These are phyloP conservation scores for Notholithocarpus densiflorus DNA, from an alignment of 306 rosid genomes.

Conservation along the genomic window DNA sequence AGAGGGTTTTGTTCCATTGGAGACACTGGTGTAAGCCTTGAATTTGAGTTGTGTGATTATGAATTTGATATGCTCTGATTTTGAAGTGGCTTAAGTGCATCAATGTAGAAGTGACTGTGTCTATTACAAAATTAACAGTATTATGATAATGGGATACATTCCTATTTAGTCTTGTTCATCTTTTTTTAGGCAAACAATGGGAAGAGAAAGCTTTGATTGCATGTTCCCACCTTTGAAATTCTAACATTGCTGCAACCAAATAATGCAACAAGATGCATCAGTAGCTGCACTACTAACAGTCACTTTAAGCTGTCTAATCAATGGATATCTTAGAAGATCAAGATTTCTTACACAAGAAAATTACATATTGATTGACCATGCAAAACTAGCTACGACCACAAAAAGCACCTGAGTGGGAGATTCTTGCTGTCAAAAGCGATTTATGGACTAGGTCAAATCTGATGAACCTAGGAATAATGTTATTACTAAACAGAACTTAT, in stretches of 20 bases:
- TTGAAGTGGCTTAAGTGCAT: not conserved
- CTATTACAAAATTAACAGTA: not conserved
- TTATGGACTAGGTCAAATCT: no score
- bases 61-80: not conserved
- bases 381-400: no score
- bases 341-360: no score
- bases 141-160: not conserved
- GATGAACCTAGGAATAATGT: no score
- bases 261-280: not conserved
- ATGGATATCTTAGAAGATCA: not conserved
- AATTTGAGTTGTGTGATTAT: not conserved
- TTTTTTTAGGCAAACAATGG: not conserved
- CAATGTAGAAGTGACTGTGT: not conserved
- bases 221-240: not conserved
- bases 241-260: not conserved
- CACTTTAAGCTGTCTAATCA: not conserved
- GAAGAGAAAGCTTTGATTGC: not conserved
- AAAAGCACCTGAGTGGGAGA: no score
- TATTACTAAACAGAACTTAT: no score
- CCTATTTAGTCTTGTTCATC: not conserved
- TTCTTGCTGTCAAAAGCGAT: no score
- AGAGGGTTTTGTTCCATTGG: not conserved
- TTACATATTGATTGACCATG: no score
- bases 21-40: not conserved
- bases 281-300: not conserved